Evolutionary conservation across 2,329 filamentous ascomycete species (phyloP), one percentile per base, ranked within the genome.

Genomic region (Blumeria hordei): DNA sequence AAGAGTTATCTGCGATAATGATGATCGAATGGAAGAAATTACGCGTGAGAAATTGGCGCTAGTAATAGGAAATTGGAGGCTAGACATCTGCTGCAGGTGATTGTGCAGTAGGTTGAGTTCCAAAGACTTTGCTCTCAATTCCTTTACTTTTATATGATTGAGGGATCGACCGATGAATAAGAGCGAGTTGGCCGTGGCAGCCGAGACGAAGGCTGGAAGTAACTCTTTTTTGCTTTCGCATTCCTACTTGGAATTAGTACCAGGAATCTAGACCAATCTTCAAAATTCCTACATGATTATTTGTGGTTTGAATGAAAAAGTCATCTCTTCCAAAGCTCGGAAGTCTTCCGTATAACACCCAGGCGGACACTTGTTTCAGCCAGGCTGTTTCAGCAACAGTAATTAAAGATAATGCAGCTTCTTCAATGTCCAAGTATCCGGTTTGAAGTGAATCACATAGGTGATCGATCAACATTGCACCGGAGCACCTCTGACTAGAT

Each of bases 131-230:
- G 12, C 69, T 67, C 56, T 61, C 32, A 63, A 71, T 55, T 71
- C 71, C 60, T 71, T 73, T 14, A 76, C 73, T 53, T 83, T 76
- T 55, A 94, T 83, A 60, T 94, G 85, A 61, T 93, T 87, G 50
- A 96, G 71, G 0, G 88, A 93, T 59, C 84, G 85, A 10, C 92
- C 92, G 58, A 95, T 83, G 64, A 95, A 95, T 5, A 95, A 71
- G 66, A 96, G 86, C 0, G 88, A 94, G 3, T 77, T 74, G 7
- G 86, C 87, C 1, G 86, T 85, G 4, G 80, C 70, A 0, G 76
- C 67, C 0, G 80, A 81, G 6, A 95, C 85, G 64, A 94, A 94
- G 11, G 78, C 79, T 0, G 92, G 92, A 1, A 94, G 67, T 6
- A 93, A 68, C 16, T 72, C 70, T 7, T 71, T 66, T 35, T 78